Evolutionary conservation across 2,329 filamentous ascomycete genomes (phyloP).

Genomic region (Aspergillus glaucus): DNA sequence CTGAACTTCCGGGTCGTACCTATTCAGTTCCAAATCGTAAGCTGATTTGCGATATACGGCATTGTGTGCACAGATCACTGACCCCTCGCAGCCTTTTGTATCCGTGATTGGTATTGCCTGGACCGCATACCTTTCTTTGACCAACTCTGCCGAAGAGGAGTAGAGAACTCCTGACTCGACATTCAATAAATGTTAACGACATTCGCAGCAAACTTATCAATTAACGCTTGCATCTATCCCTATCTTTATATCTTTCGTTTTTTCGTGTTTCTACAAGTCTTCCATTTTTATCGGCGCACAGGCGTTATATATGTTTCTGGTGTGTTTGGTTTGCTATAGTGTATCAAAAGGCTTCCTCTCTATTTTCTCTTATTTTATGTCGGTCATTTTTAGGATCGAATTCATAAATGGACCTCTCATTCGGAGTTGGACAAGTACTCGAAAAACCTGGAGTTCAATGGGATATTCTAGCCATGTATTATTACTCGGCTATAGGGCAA

Average conservation of each 20-base stretch:
- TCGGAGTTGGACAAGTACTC: no score
- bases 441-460: no score
- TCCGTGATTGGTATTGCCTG: constrained; percentile 93
- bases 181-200: no score
- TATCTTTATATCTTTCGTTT: constrained; percentile 10
- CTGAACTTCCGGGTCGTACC: constrained; percentile 95
- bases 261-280: background rate
- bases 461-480: no score
- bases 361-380: background rate
- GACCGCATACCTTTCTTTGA: constrained; percentile 92
- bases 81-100: constrained; percentile 69
- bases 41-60: constrained; percentile 31
- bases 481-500: no score
- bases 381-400: no score
- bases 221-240: constrained; percentile 1
- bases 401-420: no score
- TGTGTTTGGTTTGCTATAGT: background rate
- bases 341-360: background rate
- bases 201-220: no score
- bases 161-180: constrained; percentile 14
- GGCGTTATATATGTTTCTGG: constrained; percentile 10
- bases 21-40: constrained; percentile 90
- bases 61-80: background rate
- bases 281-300: background rate
- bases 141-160: constrained; percentile 74